Conservation (phyloP, 257 asterid species). For the Paulownia fortunei region DNA sequence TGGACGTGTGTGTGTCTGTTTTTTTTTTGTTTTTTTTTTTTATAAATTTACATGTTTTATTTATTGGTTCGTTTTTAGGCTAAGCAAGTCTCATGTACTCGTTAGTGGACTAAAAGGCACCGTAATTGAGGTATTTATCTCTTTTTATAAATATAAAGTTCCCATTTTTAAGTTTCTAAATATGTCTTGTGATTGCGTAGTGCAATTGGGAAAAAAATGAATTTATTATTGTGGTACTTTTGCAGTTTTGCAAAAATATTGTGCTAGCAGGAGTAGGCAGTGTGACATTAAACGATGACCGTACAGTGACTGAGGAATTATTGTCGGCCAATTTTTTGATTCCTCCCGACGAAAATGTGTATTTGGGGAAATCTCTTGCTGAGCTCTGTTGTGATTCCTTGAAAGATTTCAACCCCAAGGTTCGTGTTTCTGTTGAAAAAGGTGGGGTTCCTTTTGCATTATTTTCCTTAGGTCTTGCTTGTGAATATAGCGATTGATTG, state of each 20-base stretch:
- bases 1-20: background rate
- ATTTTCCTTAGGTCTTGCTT: background rate
- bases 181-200: background rate
- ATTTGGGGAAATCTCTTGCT: slow-evolving; percentile 71
- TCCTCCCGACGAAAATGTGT: slow-evolving; percentile 55
- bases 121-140: slow-evolving; percentile 69
- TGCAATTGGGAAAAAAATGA: background rate
- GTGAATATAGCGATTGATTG: background rate
- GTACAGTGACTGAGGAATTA: slow-evolving; percentile 65
- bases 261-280: slow-evolving; percentile 99
- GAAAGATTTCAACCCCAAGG: slow-evolving; percentile 98
- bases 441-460: slow-evolving; percentile 46
- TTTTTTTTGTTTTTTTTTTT: background rate
- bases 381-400: slow-evolving; percentile 90
- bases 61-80: slow-evolving; percentile 44
- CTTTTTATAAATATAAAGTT: background rate
- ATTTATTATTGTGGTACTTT: background rate
- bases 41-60: background rate
- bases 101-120: slow-evolving; percentile 91
- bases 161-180: background rate
- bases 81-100: slow-evolving; percentile 87
- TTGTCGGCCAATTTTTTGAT: slow-evolving; percentile 79
- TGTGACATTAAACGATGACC: slow-evolving; percentile 85
- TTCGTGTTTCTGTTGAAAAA: slow-evolving; percentile 81
- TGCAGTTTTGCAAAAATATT: slow-evolving; percentile 97